Conservation (phyloP, 495 filamentous ascomycete genomes). For the Hamigera avellanea region DNA sequence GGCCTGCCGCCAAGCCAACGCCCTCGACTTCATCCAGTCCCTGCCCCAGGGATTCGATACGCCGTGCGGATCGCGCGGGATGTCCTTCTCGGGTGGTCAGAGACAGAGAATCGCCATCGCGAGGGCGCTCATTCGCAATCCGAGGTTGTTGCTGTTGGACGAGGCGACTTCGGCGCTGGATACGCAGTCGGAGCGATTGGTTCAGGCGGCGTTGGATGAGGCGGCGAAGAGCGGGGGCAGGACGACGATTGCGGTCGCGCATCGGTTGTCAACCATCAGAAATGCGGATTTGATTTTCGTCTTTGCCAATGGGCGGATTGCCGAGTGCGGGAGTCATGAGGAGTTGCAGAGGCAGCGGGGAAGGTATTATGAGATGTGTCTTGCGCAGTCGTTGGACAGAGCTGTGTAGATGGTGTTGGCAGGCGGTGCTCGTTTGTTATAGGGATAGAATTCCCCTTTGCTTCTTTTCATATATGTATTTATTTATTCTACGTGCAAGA, state of each 20-base stretch:
- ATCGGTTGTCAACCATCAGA: slow-evolving; percentile 55
- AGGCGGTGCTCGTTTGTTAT: too few species aligned
- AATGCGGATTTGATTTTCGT: slow-evolving; percentile 63
- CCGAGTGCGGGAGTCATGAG: slow-evolving; percentile 50
- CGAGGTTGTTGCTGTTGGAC: slow-evolving; percentile 52
- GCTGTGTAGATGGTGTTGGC: too few species aligned
- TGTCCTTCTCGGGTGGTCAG: slow-evolving; percentile 52
- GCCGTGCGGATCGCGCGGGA: slow-evolving; percentile 42
- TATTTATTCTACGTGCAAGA: too few species aligned
- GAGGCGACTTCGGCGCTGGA: slow-evolving; percentile 61
- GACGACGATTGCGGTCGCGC: slow-evolving; percentile 53
- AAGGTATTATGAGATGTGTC: slow-evolving; percentile 53
- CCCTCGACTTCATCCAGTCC: slow-evolving; percentile 48
- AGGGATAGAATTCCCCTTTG: too few species aligned
- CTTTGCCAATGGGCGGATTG: slow-evolving; percentile 49
- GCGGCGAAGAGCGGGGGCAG: slow-evolving; percentile 35
- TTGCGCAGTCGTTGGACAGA: too few species aligned
- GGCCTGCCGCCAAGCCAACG: slow-evolving; percentile 48
- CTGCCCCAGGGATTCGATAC: slow-evolving; percentile 51
- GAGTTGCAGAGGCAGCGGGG: slow-evolving; percentile 45
- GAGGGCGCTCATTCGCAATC: slow-evolving; percentile 51
- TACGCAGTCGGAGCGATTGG: slow-evolving; percentile 48
- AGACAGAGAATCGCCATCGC: slow-evolving; percentile 58
- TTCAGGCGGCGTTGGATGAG: slow-evolving; percentile 49
- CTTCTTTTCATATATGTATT: too few species aligned